Evolutionary conservation across 106 monocot genomes (phyloP), one percentile per base, ranked within the genome.

Genomic region (Allium fistulosum): DNA sequence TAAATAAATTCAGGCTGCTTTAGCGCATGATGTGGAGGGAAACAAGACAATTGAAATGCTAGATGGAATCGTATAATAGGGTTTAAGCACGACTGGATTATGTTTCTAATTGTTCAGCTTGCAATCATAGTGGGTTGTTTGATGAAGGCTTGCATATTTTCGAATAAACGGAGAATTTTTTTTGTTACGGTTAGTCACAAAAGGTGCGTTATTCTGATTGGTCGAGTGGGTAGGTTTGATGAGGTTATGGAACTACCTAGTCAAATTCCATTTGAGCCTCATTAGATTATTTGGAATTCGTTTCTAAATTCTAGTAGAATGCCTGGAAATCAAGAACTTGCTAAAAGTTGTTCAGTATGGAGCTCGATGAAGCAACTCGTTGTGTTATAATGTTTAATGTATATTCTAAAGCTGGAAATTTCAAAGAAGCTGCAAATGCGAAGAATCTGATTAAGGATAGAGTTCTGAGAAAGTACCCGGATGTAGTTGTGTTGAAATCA

Each of bases 401-500:
- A 2, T 87, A 92, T 61, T 86, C 97, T 17, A 74, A 71, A 50
- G 72, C 76, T 26, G 87, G 92, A 9, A 69, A 28, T 37, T 97
- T 92, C 92, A 84, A 82, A 53, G 88, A 82, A n/a, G 81, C 74
- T 2, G 81, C 87, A 26, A 77, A 70, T 59, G 72, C 89, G 59
- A 92, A 85, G 77, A 90, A 81, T 75, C 27, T 75, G 74, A 88
- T 90, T 92, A 84, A 78, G 66, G 79, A 80, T 17, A 72, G 79
- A 62, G 92, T 92, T 9, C 71, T 90, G 10, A 82, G 63, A 97
- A 97, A 74, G 92, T 82, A 57, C 70, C 80, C 11, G 97, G 79
- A 6, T 90, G 75, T 58, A 92, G 97, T 68, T 97, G 97, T 92
- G 76, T 92, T 11, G 92, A 92, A 49, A 73, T 89, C 13, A 86